phyloP scores from a whole-genome alignment of 2,329 filamentous ascomycete species.

The Beauveria sp. region DNA sequence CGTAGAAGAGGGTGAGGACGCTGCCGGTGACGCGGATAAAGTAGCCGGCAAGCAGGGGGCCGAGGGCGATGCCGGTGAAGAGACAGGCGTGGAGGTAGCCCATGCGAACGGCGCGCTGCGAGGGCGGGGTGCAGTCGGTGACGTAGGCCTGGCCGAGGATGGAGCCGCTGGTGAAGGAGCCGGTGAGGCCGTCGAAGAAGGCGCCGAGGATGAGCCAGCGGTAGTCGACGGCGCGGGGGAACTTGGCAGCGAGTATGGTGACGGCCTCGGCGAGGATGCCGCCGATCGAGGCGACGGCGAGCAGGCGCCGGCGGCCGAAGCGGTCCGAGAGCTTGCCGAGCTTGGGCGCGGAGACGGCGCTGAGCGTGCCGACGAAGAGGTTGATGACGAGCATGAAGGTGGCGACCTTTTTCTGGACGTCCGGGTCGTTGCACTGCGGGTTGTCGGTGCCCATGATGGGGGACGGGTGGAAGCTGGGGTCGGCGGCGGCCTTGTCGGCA shows the following conservation, averaged over 20 bases:
- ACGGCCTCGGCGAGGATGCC: conserved; percentile 67
- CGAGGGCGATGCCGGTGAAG: conserved; percentile 81
- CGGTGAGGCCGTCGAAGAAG: conserved; percentile 73
- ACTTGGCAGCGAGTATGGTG: conserved; percentile 70
- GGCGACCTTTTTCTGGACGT: conserved; percentile 69
- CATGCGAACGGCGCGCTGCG: conserved; percentile 72
- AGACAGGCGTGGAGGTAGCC: conserved; percentile 86
- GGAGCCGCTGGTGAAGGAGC: conserved; percentile 80
- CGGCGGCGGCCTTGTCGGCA: conserved; percentile 51
- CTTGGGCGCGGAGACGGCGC: conserved; percentile 74
- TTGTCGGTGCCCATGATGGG: conserved; percentile 64
- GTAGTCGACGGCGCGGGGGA: conserved; percentile 64
- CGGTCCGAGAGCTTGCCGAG: conserved; percentile 81
- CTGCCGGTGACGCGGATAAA: conserved; percentile 69
- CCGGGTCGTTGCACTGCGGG: conserved; percentile 69
- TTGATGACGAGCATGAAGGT: conserved; percentile 71
- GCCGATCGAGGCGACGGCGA: conserved; percentile 68
- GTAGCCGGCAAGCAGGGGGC: conserved; percentile 73
- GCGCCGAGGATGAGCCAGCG: conserved; percentile 72
- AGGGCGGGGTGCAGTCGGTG: conserved; percentile 78
- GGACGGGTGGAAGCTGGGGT: conserved; percentile 52
- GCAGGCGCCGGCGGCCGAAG: conserved; percentile 68
- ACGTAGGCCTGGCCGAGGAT: conserved; percentile 77
- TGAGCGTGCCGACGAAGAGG: conserved; percentile 67
- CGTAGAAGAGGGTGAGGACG: conserved; percentile 77